Conservation (phyloP, 441 rosid genomes). For the Dalechampia spathulata region DNA sequence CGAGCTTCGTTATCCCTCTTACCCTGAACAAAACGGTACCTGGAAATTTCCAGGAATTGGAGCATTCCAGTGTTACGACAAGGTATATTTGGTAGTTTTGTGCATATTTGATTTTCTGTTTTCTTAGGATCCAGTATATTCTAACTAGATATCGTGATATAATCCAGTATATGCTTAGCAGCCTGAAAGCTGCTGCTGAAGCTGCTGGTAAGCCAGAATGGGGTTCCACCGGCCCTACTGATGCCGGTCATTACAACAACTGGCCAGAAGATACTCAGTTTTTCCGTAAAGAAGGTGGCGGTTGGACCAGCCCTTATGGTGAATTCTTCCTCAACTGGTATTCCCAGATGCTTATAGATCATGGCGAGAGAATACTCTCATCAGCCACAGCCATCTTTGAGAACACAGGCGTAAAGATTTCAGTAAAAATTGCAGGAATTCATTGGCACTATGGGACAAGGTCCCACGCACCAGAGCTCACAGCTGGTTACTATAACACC, state of each 20-base stretch:
- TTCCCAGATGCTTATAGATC: constrained; percentile 71
- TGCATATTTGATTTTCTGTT: background rate
- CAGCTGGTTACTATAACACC: constrained; percentile 93
- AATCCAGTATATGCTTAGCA: constrained; percentile 63
- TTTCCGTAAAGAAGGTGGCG: constrained; percentile 69
- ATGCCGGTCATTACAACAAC: constrained; percentile 82
- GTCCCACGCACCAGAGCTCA: constrained; percentile 92
- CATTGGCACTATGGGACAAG: constrained; percentile 89
- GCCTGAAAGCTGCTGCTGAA: constrained; percentile 85
- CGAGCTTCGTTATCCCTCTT: constrained; percentile 84
- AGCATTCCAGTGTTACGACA: constrained; percentile 90
- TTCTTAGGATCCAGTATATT: background rate
- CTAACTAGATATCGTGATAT: constrained; percentile 8
- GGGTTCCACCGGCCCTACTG: constrained; percentile 89
- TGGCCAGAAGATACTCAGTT: constrained; percentile 92
- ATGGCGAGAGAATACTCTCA: constrained; percentile 64
- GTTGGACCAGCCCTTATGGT: constrained; percentile 66
- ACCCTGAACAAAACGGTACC: constrained; percentile 75
- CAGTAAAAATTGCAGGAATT: constrained; percentile 83
- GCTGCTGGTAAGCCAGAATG: constrained; percentile 77
- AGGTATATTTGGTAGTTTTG: constrained; percentile 27
- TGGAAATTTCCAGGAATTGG: constrained; percentile 96
- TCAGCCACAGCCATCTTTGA: constrained; percentile 50
- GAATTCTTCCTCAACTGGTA: constrained; percentile 87
- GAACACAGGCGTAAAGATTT: constrained; percentile 46